Conservation (phyloP, 345 rosid species). For the Excoecaria agallocha region DNA sequence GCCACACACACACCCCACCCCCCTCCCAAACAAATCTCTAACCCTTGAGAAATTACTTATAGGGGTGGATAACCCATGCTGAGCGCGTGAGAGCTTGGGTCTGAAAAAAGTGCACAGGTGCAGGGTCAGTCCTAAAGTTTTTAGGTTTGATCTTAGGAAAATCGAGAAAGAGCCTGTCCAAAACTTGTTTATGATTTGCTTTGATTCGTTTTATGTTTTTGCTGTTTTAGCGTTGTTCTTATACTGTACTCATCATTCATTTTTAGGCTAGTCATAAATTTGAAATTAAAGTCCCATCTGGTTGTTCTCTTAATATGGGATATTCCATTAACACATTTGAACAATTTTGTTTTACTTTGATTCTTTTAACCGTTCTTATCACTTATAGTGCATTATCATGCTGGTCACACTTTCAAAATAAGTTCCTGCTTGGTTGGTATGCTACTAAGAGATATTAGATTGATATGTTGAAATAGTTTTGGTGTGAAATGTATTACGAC, state of each 20-base stretch:
- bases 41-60: not conserved
- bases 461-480: not conserved
- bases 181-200: not conserved
- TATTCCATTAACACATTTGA: not conserved
- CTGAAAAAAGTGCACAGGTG: not conserved
- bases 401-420: not conserved
- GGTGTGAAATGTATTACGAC: not conserved
- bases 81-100: not conserved
- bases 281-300: not conserved
- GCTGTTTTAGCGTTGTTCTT: not conserved
- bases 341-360: not conserved
- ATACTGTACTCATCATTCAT: conserved; percentile 3
- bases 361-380: not conserved
- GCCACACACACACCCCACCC: too few species aligned
- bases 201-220: not conserved
- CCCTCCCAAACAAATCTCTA: not conserved
- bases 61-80: not conserved
- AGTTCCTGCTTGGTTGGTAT: not conserved
- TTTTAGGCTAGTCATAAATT: not conserved
- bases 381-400: not conserved
- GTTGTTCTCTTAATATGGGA: not conserved
- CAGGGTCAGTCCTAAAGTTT: not conserved
- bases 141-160: not conserved
- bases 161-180: not conserved
- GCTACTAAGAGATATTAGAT: not conserved